phyloP scores from a whole-genome alignment of 2,329 filamentous ascomycete genomes.

The Xylariales sp. region DNA sequence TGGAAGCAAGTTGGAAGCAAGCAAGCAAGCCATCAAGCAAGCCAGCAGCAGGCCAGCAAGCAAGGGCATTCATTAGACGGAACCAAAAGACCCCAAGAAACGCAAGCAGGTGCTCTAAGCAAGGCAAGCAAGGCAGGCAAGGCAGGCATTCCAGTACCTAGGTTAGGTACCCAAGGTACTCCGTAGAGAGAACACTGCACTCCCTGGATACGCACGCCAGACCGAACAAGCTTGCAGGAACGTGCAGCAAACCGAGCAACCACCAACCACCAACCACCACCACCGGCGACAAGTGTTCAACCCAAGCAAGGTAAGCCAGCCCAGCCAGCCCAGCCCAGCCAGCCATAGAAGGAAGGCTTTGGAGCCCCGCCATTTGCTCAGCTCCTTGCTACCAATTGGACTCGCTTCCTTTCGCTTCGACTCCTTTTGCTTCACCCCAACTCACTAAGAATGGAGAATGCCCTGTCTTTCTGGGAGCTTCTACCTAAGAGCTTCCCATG shows the following conservation, averaged over 20 bases:
- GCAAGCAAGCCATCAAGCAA: slow-evolving; percentile 3
- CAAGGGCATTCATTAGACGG: not conserved
- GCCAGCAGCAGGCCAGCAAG: not conserved
- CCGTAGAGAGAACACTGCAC: no score
- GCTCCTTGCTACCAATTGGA: slow-evolving; percentile 3
- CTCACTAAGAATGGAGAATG: not conserved
- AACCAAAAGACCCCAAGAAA: no score
- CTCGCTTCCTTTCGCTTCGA: not conserved
- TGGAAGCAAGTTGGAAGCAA: slow-evolving; percentile 23
- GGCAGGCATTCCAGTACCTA: no score
- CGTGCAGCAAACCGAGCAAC: slow-evolving; percentile 16
- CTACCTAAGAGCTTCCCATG: no score
- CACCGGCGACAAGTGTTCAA: no score
- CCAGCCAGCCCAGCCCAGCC: no score
- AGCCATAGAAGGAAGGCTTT: not conserved
- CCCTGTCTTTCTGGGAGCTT: not conserved
- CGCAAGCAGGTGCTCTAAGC: no score
- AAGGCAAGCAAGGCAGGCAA: no score
- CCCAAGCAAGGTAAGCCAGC: no score
- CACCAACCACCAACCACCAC: slow-evolving; percentile 4
- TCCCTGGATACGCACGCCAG: slow-evolving; percentile 9
- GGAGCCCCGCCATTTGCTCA: slow-evolving; percentile 16
- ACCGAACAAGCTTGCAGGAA: slow-evolving; percentile 31
- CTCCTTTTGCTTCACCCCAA: slow-evolving; percentile 6
- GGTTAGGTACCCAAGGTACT: no score